Percentiles rank a stretch among this genome's conserved stretches.
Evolutionary conservation across 2,329 filamentous ascomycete genomes (phyloP).

Genomic region (Trichoderma aggressivum): DNA sequence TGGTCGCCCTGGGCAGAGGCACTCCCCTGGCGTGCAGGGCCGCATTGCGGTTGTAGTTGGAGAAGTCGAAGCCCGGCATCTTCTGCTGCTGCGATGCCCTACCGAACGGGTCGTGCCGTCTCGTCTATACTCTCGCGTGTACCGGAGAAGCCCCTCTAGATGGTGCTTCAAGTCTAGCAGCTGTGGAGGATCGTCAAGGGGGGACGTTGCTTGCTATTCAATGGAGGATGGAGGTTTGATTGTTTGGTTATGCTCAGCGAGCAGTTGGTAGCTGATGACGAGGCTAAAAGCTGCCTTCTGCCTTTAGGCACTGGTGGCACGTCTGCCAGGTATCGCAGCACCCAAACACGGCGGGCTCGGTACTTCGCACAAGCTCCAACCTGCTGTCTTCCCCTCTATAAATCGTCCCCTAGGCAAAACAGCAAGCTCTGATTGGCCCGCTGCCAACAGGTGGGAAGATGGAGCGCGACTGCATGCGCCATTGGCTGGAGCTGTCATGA

Average conservation of each 20-base stretch:
- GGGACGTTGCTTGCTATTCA: neutral
- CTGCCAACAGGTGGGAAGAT: constrained; percentile 15
- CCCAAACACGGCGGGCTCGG: neutral
- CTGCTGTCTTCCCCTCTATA: constrained; percentile 6
- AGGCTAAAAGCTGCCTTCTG: constrained; percentile 55
- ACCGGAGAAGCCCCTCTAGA: neutral
- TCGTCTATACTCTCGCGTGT: constrained; percentile 1
- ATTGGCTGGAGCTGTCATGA: constrained; percentile 22
- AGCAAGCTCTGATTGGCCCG: constrained; percentile 28
- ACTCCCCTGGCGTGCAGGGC: constrained; percentile 92
- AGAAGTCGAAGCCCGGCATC: constrained; percentile 99
- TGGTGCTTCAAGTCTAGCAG: neutral
- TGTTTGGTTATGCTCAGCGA: constrained; percentile 18
- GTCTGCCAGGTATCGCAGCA: neutral
- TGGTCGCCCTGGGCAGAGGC: constrained; percentile 93
- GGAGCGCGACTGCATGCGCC: neutral
- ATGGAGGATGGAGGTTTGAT: constrained; percentile 2
- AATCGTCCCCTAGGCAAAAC: constrained; percentile 11
- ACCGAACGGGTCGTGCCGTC: constrained; percentile 1
- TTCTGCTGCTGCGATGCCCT: constrained; percentile 12
- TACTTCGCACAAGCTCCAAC: constrained; percentile 21
- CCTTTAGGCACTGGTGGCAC: constrained; percentile 33
- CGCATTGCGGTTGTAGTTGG: constrained; percentile 98
- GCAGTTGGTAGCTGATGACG: constrained; percentile 45
- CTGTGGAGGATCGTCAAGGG: too few relatives aligned